Evolutionary conservation across 2,329 filamentous ascomycete species (phyloP).

Genomic region (Purpureocillium lavendulum): DNA sequence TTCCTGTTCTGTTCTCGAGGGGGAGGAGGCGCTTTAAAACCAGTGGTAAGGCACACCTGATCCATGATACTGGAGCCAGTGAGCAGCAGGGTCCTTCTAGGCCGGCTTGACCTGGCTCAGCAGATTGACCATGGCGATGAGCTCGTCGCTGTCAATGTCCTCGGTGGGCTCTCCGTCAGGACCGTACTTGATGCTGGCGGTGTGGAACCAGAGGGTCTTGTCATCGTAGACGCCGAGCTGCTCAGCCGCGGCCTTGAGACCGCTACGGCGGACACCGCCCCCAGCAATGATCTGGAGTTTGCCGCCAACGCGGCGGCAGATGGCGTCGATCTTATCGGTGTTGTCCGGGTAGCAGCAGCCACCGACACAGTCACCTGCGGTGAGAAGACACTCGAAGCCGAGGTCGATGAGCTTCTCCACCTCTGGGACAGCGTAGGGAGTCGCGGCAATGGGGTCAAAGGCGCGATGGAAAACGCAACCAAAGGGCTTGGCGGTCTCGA

Average conservation of each 20-base stretch:
- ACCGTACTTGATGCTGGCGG: conserved; percentile 23
- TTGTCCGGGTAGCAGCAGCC: conserved; percentile 26
- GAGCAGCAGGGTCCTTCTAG: conserved; percentile 19
- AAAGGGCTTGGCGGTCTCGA: conserved; percentile 31
- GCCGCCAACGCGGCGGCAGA: conserved; percentile 20
- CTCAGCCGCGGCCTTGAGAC: conserved; percentile 21
- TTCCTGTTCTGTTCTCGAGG: too few relatives aligned
- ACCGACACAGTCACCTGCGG: conserved; percentile 39
- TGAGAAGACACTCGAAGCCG: conserved; percentile 44
- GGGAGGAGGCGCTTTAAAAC: too few relatives aligned
- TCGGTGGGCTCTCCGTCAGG: conserved; percentile 10
- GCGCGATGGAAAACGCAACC: conserved; percentile 47
- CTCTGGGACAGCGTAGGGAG: conserved; percentile 8
- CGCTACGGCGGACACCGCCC: conserved; percentile 39
- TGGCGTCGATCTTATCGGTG: conserved; percentile 21
- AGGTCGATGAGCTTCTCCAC: conserved; percentile 27
- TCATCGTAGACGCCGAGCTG: conserved; percentile 14
- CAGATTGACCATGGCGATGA: conserved; percentile 11
- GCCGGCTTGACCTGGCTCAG: conserved; percentile 14
- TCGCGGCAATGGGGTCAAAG: conserved; percentile 38
- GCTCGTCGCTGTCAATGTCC: conserved; percentile 15
- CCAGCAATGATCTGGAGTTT: conserved; percentile 41
- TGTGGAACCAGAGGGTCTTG: conserved; percentile 34
- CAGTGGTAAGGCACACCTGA: too few relatives aligned
- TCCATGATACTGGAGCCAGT: conserved; percentile 14